phyloP scores from a whole-genome alignment of 768 basidiomycete genomes.

The Asterophora lycoperdoides region DNA sequence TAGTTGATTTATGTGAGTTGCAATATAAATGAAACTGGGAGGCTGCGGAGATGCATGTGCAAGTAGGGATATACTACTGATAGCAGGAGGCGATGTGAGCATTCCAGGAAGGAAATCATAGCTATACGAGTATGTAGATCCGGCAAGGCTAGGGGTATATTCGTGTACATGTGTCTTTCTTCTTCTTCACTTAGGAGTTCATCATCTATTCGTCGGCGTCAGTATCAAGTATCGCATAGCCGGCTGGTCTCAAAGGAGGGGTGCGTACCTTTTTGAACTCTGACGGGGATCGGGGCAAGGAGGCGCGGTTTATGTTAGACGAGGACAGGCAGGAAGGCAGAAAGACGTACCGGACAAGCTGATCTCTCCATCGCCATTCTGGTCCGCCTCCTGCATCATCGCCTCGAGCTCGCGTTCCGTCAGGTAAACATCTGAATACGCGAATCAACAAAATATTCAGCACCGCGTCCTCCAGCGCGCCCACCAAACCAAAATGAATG shows the following conservation, averaged over 20 bases:
- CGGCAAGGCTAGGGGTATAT: not conserved
- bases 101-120: not conserved
- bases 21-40: no score
- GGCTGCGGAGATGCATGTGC: no score
- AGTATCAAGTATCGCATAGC: not conserved
- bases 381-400: slow-evolving; percentile 91
- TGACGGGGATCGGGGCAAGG: slow-evolving; percentile 1
- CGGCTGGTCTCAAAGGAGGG: no score
- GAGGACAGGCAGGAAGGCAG: not conserved
- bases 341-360: slow-evolving; percentile 59
- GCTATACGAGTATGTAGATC: no score
- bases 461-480: no score
- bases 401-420: slow-evolving; percentile 75
- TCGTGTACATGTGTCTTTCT: no score
- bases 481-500: not conserved
- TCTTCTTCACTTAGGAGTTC: not conserved
- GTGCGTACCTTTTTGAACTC: slow-evolving; percentile 15
- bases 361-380: slow-evolving; percentile 81
- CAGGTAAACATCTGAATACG: slow-evolving; percentile 49
- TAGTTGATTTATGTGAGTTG: no score
- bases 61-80: no score
- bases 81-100: no score
- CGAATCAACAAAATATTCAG: not conserved
- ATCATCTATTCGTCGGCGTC: slow-evolving; percentile 8
- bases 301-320: not conserved